Evolutionary conservation across 2,329 filamentous ascomycete genomes (phyloP).

Genomic region (Talaromyces sp.): DNA sequence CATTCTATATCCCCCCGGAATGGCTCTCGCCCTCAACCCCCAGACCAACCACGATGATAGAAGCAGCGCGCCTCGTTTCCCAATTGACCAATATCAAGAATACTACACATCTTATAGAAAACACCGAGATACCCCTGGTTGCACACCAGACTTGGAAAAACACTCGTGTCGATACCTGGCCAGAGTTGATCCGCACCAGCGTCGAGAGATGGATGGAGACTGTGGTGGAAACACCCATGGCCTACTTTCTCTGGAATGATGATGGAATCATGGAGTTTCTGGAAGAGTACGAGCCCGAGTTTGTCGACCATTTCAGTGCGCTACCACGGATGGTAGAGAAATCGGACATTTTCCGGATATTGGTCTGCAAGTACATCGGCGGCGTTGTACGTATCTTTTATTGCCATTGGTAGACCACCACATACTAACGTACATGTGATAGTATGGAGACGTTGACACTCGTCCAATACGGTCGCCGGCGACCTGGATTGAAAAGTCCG

Average conservation of each 20-base stretch:
- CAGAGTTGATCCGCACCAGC: conserved; percentile 20
- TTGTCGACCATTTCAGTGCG: conserved; percentile 19
- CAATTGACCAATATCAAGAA: conserved; percentile 15
- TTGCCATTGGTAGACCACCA: neutral
- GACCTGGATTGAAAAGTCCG: conserved; percentile 23
- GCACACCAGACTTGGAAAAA: conserved; percentile 33
- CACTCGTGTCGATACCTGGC: conserved; percentile 25
- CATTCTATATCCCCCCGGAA: conserved; percentile 16
- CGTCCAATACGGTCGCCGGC: conserved; percentile 24
- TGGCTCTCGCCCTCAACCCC: conserved; percentile 12
- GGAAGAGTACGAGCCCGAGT: conserved; percentile 22
- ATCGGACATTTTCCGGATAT: conserved; percentile 29
- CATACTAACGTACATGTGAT: neutral
- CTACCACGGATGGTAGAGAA: conserved; percentile 26
- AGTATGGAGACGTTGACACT: conserved; percentile 33
- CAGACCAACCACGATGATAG: conserved; percentile 21
- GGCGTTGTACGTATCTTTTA: conserved; percentile 13
- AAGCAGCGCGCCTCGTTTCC: conserved; percentile 25
- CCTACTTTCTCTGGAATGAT: conserved; percentile 34
- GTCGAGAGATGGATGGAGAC: conserved; percentile 27
- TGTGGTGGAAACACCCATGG: conserved; percentile 22
- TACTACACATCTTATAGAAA: conserved; percentile 17
- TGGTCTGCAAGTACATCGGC: conserved; percentile 28
- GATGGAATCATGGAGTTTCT: conserved; percentile 26
- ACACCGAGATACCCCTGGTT: conserved; percentile 27